phyloP scores from a whole-genome alignment of 108 stramenopile genomes.

The Craspedostauros australis region DNA sequence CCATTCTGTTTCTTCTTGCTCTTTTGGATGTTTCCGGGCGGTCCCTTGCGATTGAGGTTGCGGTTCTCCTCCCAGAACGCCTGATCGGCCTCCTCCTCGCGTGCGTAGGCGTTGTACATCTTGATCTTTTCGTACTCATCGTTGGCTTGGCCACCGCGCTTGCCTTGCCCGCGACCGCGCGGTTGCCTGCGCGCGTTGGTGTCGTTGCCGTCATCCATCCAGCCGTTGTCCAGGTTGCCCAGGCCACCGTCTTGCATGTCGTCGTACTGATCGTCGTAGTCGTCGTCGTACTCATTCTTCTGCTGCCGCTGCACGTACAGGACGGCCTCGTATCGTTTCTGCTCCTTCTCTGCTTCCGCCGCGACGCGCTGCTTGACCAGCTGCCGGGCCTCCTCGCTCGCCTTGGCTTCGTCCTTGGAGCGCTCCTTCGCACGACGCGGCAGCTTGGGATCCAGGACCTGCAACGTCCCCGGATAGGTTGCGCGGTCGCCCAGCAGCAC shows the following conservation, averaged over 20 bases:
- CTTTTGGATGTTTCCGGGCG: conserved; percentile 2
- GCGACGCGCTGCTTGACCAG: conserved; percentile 50
- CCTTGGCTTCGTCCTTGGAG: conserved; percentile 34
- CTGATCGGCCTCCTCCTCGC: conserved; percentile 56
- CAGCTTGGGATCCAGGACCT: conserved; percentile 30
- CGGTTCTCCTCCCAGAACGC: conserved; percentile 63
- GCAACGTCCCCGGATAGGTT: conserved; percentile 26
- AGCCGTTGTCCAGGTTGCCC: neutral
- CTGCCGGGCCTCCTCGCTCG: conserved; percentile 45
- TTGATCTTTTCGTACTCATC: conserved; percentile 67
- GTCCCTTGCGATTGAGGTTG: conserved; percentile 30
- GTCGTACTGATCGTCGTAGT: conserved; percentile 86
- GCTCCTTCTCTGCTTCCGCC: conserved; percentile 33
- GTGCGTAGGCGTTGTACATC: conserved; percentile 57
- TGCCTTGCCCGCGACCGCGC: too few relatives aligned
- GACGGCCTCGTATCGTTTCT: conserved; percentile 53
- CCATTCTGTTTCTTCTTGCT: conserved; percentile 10
- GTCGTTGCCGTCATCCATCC: conserved; percentile 18
- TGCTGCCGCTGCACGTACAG: conserved; percentile 13
- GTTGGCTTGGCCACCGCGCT: too few relatives aligned
- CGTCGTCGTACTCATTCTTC: conserved; percentile 71
- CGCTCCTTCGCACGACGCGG: conserved; percentile 20
- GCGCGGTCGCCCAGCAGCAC: conserved; percentile 37
- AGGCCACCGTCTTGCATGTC: conserved; percentile 57
- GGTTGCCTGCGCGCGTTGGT: conserved; percentile 31